Evolutionary conservation across 2,329 filamentous ascomycete genomes (phyloP).

Genomic region (Pyrenochaeta sp.): DNA sequence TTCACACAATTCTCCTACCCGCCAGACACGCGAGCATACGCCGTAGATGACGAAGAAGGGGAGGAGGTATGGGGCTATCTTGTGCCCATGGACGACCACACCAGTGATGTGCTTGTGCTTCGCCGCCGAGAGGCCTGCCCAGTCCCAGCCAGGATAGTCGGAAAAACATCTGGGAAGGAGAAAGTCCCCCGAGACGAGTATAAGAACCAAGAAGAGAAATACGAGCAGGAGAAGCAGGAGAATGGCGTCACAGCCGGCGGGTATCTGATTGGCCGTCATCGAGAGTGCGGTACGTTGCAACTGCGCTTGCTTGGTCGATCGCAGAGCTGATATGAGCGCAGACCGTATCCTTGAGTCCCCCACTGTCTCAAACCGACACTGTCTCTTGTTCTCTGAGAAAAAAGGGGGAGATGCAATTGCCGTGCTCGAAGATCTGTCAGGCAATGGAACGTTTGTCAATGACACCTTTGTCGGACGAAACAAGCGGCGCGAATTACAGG

Average conservation of each 20-base stretch:
- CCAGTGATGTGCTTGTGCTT: conserved; percentile 76
- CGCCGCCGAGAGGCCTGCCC: conserved; percentile 77
- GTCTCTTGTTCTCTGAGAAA: conserved; percentile 71
- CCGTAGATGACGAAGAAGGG: conserved; percentile 82
- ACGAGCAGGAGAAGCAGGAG: conserved; percentile 65
- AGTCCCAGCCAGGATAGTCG: conserved; percentile 55
- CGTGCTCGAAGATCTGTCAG: conserved; percentile 90
- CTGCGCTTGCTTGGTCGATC: not conserved
- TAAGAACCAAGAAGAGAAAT: conserved; percentile 68
- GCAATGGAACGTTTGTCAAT: conserved; percentile 96
- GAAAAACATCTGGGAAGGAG: conserved; percentile 53
- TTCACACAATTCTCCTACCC: conserved; percentile 84
- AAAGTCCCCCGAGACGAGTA: conserved; percentile 61
- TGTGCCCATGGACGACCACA: conserved; percentile 77
- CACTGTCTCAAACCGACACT: conserved; percentile 88
- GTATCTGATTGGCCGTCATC: conserved; percentile 90
- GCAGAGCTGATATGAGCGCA: conserved; percentile 56
- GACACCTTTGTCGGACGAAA: conserved; percentile 91
- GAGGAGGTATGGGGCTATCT: conserved; percentile 97
- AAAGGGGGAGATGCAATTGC: conserved; percentile 68
- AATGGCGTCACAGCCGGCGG: conserved; percentile 73
- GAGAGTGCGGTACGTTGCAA: conserved; percentile 80
- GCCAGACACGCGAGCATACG: conserved; percentile 75
- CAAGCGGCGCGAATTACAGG: conserved; percentile 84
- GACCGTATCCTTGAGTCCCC: conserved; percentile 74